These are phyloP conservation scores for Trypanosoma avium DNA, from an alignment of 208 protist species.

Conservation along the genomic window DNA sequence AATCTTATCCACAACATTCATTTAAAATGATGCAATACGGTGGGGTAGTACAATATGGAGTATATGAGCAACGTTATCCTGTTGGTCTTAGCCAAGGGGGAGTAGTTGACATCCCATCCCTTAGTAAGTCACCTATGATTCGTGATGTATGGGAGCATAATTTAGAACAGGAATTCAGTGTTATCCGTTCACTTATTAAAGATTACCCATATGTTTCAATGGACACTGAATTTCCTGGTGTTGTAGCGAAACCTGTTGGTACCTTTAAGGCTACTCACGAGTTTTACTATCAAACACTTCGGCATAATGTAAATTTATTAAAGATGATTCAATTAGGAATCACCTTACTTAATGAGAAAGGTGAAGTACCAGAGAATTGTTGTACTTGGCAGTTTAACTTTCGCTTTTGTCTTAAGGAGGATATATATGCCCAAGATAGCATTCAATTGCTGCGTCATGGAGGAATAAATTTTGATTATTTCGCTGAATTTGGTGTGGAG, in stretches of 20 bases:
- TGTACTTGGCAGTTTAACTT: constrained; percentile 99
- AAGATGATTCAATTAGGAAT: constrained; percentile 99
- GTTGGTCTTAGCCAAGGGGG: constrained; percentile 17
- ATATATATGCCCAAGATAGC: constrained; percentile 97
- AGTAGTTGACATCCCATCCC: constrained; percentile 45
- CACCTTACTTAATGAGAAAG: constrained; percentile 97
- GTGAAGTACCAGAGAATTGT: constrained; percentile 92
- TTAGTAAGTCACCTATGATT: constrained; percentile 91
- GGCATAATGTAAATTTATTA: constrained; percentile 98
- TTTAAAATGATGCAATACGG: constrained; percentile 25
- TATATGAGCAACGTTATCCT: constrained; percentile 21
- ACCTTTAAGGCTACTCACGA: constrained; percentile 94
- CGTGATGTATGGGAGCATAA: constrained; percentile 97
- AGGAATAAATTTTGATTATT: constrained; percentile 98
- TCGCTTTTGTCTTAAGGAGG: constrained; percentile 95
- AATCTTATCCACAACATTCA: not conserved
- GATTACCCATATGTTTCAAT: constrained; percentile 97
- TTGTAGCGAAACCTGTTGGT: constrained; percentile 96
- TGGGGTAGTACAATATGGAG: constrained; percentile 21
- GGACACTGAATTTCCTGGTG: constrained; percentile 99
- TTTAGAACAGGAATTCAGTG: constrained; percentile 95
- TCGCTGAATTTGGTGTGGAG: constrained; percentile 95
- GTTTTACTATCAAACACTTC: constrained; percentile 97
- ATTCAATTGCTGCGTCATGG: constrained; percentile 96
- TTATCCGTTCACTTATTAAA: constrained; percentile 93